A percentile compares a stretch with the other conserved stretches of the same genome.
Evolutionary conservation across 2,329 filamentous ascomycete species (phyloP).

Genomic region (Alternaria solani): DNA sequence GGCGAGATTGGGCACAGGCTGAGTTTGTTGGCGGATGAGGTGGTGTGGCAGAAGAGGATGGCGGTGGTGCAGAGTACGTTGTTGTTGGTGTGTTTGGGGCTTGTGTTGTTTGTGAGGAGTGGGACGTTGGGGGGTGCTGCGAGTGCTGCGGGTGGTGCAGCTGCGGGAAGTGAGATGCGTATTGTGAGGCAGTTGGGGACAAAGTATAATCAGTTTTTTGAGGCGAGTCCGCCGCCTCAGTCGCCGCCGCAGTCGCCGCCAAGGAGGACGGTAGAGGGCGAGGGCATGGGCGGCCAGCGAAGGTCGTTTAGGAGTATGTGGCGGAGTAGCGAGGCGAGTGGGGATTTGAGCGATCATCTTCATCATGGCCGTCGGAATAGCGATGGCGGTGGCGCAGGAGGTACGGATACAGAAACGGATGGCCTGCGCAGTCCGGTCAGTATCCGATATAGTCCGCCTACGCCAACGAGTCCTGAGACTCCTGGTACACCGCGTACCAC

Average conservation of each 20-base stretch:
- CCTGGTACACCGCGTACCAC: neutral
- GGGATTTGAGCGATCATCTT: slow-evolving; percentile 19
- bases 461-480: slow-evolving; percentile 1
- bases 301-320: slow-evolving; percentile 46
- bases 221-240: slow-evolving; percentile 20
- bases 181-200: slow-evolving; percentile 56
- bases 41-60: slow-evolving; percentile 85
- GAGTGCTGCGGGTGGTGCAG: too few species aligned
- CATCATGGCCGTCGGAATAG: slow-evolving; percentile 38
- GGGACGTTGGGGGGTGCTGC: slow-evolving; percentile 39
- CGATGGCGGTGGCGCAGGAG: neutral
- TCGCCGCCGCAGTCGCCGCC: slow-evolving; percentile 32
- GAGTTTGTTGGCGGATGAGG: slow-evolving; percentile 90
- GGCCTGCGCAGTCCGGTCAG: slow-evolving; percentile 43
- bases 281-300: slow-evolving; percentile 34
- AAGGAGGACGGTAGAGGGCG: slow-evolving; percentile 38
- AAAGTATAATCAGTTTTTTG: slow-evolving; percentile 48
- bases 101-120: slow-evolving; percentile 76
- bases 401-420: slow-evolving; percentile 45
- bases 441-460: slow-evolving; percentile 46
- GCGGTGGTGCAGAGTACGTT: slow-evolving; percentile 90
- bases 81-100: slow-evolving; percentile 82
- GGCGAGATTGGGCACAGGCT: slow-evolving; percentile 81
- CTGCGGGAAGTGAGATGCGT: slow-evolving; percentile 51
- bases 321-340: slow-evolving; percentile 33